Percentiles rank a stretch among this genome's conserved stretches.
phyloP scores from a whole-genome alignment of 2,329 filamentous ascomycete genomes.

The Thyridium curvatum region DNA sequence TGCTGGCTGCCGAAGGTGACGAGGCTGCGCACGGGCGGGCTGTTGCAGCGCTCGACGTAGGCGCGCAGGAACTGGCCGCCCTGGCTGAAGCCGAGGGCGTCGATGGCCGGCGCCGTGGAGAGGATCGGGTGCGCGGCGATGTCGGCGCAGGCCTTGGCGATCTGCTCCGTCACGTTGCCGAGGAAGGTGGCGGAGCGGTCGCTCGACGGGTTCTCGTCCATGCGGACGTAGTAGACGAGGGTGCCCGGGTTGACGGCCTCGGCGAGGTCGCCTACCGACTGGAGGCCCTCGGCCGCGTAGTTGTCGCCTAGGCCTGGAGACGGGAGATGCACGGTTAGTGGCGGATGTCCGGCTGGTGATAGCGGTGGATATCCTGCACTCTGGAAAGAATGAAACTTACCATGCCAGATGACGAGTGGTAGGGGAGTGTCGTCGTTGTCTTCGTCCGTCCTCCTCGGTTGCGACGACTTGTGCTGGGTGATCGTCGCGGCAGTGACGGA shows the following conservation, averaged over 20 bases:
- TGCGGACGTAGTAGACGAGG: conserved; percentile 71
- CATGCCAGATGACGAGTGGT: conserved; percentile 94
- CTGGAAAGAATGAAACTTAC: conserved; percentile 13
- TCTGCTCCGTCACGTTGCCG: conserved; percentile 78
- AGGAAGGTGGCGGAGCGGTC: conserved; percentile 86
- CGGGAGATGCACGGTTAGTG: conserved; percentile 19
- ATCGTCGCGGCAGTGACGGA: conserved; percentile 18
- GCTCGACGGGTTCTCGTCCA: conserved; percentile 56
- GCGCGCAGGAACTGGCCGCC: conserved; percentile 93
- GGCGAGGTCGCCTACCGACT: conserved; percentile 63
- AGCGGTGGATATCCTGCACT: not conserved
- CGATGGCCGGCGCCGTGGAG: conserved; percentile 73
- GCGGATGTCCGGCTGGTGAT: not conserved
- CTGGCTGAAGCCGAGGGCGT: conserved; percentile 92
- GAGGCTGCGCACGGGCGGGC: conserved; percentile 66
- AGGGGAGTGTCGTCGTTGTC: conserved; percentile 60
- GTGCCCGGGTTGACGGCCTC: conserved; percentile 73
- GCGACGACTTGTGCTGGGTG: conserved; percentile 6
- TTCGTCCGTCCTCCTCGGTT: conserved; percentile 16
- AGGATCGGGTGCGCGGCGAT: conserved; percentile 73
- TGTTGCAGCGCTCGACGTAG: conserved; percentile 82
- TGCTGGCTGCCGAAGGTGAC: conserved; percentile 89
- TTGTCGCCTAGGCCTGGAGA: conserved; percentile 55
- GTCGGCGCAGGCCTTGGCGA: conserved; percentile 70
- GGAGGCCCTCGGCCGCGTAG: conserved; percentile 70